A percentile compares a stretch with the other conserved stretches of the same genome.
phyloP scores from a whole-genome alignment of 2,329 filamentous ascomycete genomes.

The Colletotrichum sublineola region DNA sequence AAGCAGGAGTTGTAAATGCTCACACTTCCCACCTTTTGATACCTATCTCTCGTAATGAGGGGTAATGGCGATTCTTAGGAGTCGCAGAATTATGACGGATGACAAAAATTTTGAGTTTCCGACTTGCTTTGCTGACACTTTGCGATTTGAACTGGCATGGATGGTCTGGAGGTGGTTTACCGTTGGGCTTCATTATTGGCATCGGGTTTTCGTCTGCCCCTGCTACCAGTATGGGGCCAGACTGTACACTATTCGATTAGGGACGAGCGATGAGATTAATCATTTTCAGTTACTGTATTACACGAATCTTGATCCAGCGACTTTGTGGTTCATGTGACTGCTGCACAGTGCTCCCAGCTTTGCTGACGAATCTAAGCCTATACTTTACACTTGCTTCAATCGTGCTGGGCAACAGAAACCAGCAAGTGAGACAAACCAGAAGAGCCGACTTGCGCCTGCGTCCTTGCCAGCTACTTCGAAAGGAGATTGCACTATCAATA shows the following conservation, averaged over 20 bases:
- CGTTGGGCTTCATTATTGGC: neutral
- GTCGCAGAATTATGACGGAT: conserved; percentile 39
- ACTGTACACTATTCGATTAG: conserved; percentile 39
- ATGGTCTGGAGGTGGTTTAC: conserved; percentile 24
- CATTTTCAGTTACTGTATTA: neutral
- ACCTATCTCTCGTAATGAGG: neutral
- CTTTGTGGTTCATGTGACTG: no score
- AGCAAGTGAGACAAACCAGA: no score
- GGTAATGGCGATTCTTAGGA: conserved; percentile 11
- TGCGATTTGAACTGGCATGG: conserved; percentile 30
- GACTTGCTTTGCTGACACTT: conserved; percentile 26
- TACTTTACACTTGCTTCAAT: no score
- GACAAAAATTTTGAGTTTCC: conserved; percentile 41
- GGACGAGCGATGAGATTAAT: conserved; percentile 29
- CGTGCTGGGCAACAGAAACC: no score
- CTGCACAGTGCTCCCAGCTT: no score
- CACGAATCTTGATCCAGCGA: no score
- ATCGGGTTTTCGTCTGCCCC: conserved; percentile 20
- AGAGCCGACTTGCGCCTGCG: neutral
- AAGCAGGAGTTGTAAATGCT: conserved; percentile 64
- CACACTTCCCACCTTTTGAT: neutral
- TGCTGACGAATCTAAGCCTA: no score
- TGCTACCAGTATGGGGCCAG: conserved; percentile 1
- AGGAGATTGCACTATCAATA: neutral
- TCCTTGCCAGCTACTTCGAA: neutral